These are phyloP conservation scores for Colletotrichum neosansevieriae DNA, from an alignment of 2,329 filamentous ascomycete species.

Conservation along the genomic window DNA sequence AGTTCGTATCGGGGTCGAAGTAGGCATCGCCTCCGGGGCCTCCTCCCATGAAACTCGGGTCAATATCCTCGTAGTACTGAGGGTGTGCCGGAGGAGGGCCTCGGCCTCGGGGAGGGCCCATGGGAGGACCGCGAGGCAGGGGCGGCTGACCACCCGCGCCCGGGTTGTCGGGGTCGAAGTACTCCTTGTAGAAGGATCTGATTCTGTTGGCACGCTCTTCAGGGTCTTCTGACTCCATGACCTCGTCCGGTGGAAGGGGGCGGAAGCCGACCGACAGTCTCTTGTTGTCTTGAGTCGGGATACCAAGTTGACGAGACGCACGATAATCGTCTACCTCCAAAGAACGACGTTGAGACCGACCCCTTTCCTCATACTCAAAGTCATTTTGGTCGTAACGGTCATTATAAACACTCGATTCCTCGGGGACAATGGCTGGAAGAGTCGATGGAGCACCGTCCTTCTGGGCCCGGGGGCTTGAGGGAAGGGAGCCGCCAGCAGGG, in stretches of 20 bases:
- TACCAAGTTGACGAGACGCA: conserved; percentile 57
- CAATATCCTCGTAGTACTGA: conserved; percentile 81
- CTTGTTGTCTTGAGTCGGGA: conserved; percentile 67
- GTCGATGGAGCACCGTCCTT: conserved; percentile 51
- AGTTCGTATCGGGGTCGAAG: conserved; percentile 75
- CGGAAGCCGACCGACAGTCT: conserved; percentile 80
- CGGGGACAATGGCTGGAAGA: conserved; percentile 46
- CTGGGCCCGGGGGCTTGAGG: conserved; percentile 49
- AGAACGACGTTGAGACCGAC: conserved; percentile 49
- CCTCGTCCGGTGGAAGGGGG: conserved; percentile 88
- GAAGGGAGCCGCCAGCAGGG: conserved; percentile 46
- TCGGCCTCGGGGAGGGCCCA: conserved; percentile 16
- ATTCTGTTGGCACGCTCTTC: conserved; percentile 96
- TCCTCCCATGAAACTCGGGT: conserved; percentile 75
- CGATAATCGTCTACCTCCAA: conserved; percentile 45
- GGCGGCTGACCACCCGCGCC: conserved; percentile 44
- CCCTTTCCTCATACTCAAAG: conserved; percentile 50
- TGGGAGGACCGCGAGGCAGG: conserved; percentile 27
- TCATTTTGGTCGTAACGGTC: conserved; percentile 41
- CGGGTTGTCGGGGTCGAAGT: conserved; percentile 85
- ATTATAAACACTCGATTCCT: conserved; percentile 46
- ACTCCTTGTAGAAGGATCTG: conserved; percentile 99
- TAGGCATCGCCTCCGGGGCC: conserved; percentile 62
- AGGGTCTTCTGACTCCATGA: conserved; percentile 84
- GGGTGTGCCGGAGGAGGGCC: conserved; percentile 42